Evolutionary conservation across 495 filamentous ascomycete genomes (phyloP), one percentile per base, ranked within the genome.

Genomic region (Lentithecium fluviatile): DNA sequence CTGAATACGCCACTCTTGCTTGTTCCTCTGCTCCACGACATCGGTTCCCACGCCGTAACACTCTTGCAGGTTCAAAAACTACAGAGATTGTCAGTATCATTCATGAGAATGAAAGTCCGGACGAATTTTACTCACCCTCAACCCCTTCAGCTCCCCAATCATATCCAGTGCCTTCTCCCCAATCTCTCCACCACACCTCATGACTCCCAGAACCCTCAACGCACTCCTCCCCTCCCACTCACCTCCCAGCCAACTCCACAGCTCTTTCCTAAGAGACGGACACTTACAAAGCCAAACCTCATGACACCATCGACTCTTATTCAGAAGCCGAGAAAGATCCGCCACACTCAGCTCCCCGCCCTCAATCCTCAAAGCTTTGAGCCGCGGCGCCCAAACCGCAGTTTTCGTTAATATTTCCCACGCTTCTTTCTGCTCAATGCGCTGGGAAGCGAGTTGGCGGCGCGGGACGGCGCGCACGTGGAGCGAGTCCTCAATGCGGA

Each of bases 201-300:
- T 61, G 5, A 72, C 42, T 7, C 53, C 52, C 7, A 70, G 49
- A 36, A 64, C 45, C 38, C 34, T 23, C 37, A 71, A 52, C 0
- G 20, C 45, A 20, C 38, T 24, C 0, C 59, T 26, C 7, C 52
- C 63, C 49, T 63, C 51, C 54, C 53, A 68, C 21, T 62, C 56
- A 40, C 36, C 47, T 40, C 55, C 62, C 13, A 72, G 51, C 32
- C 53, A 65, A 11, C 21, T 59, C 63, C 69, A 71, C 3, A 71
- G n/a, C 8, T 64, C 62, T 12, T n/a, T 20, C 12, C 40, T 49
- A 3, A 72, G 26, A 32, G 21, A 32, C 10, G 24, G 6, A 38
- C 67, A 72, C 36, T 72, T 70, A 32, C 32, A 62, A n/a, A 67
- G 25, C 65, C 65, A 68, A 15, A 64, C 49, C 26, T 68, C 60